Evolutionary conservation across 352 stramenopile genomes (phyloP), one percentile per base, ranked within the genome.

Genomic region (Achlya hypogyna): DNA sequence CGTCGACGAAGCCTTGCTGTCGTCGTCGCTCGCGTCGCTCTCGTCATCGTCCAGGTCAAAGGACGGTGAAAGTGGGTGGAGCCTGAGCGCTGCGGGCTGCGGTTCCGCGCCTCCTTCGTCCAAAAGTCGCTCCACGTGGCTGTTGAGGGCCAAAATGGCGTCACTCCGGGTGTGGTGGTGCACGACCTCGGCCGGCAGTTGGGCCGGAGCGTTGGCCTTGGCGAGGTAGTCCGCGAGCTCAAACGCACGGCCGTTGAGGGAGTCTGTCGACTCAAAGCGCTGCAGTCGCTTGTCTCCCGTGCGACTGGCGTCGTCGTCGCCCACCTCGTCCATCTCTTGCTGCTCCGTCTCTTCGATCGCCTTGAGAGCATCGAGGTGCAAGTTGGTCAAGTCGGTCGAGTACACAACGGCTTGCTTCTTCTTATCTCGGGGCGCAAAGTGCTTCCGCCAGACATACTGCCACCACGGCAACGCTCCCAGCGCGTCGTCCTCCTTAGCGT

Each of bases 161-260:
- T 64, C 28, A 14, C 32, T 1, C 23, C 32, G 38, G 5, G 34
- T 23, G 20, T 53, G 42, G 25, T 31, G 32, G 1, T 5, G 25
- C 10, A 20, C 5, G 2, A 4, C 20, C 6, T 4, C 2, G 18
- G 18, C 1, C 3, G 14, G 29, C 25, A 56, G 5, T 6, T 63
- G 16, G 35, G 14, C 32, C 16, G 54, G n/a, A n/a, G n/a, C 22
- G 47, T 58, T 66, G 14, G 34, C 14, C n/a, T 59, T 59, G 34
- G 60, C 60, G 32, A 67, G 25, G 25, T 51, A 67, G 51, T 67
- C 60, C 20, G 60, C 51, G 22, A 67, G 32, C 42, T 67, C 60
- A 67, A 67, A 67, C 8, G 56, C 40, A n/a, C 34, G 40, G 12
- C 49, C 60, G 51, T 67, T 49, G 9, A 67, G 47, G 6, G 60